Conservation (phyloP, 306 rosid genomes). For the Prunus salicina region DNA sequence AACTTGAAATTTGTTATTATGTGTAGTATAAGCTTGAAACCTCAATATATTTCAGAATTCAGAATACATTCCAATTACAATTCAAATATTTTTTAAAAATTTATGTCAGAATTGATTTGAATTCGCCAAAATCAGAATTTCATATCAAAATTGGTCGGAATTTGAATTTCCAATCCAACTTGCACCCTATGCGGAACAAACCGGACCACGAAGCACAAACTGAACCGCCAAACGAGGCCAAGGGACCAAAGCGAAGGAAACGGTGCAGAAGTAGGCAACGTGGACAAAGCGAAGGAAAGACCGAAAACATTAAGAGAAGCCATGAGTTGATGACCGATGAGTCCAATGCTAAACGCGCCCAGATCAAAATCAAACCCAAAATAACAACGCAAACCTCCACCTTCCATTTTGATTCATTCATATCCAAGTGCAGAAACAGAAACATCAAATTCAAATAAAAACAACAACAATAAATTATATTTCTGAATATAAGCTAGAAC, state of each 20-base stretch:
- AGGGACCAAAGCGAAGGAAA: not conserved
- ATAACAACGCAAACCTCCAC: not conserved
- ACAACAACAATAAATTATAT: not conserved
- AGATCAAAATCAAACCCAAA: not conserved
- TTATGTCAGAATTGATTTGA: no score
- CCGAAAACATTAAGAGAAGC: not conserved
- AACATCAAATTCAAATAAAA: not conserved
- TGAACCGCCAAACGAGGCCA: no score
- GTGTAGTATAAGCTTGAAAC: no score
- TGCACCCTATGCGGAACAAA: no score
- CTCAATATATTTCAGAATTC: no score
- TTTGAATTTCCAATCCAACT: no score
- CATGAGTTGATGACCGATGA: not conserved
- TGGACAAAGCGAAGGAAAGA: not conserved
- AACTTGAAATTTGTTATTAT: no score
- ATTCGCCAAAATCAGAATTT: no score
- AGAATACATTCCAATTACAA: no score
- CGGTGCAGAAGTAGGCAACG: slow-evolving; percentile 4
- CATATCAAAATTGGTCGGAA: no score
- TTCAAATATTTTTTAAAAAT: no score
- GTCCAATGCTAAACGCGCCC: not conserved
- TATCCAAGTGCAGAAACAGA: not conserved
- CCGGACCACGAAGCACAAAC: no score
- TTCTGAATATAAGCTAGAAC: not conserved
- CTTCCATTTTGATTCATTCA: not conserved